Percentiles rank a stretch among this genome's conserved stretches.
phyloP scores from a whole-genome alignment of 2,329 filamentous ascomycete genomes.

The Hypoxylon sp. region DNA sequence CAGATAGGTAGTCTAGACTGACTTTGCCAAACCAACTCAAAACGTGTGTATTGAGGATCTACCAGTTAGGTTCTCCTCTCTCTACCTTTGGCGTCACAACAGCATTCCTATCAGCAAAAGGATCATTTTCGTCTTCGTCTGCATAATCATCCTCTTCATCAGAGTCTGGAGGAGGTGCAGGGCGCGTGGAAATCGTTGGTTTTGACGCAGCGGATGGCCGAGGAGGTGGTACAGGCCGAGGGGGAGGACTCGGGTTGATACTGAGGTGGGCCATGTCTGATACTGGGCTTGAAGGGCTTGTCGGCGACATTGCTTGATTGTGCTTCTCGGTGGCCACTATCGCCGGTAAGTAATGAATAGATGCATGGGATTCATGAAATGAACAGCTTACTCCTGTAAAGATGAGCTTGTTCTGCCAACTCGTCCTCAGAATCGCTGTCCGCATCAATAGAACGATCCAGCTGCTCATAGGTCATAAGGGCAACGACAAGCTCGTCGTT shows the following conservation, averaged over 20 bases:
- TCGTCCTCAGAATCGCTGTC: constrained; percentile 80
- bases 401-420: constrained; percentile 75
- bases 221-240: constrained; percentile 63
- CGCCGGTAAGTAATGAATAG: constrained; percentile 46
- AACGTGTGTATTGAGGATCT: constrained; percentile 9
- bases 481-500: constrained; percentile 97
- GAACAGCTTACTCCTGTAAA: constrained; percentile 69
- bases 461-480: constrained; percentile 93
- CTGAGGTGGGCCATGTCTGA: constrained; percentile 63
- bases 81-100: constrained; percentile 62
- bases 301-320: constrained; percentile 63
- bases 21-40: not conserved
- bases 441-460: constrained; percentile 87
- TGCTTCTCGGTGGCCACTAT: constrained; percentile 68
- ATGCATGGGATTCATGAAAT: constrained; percentile 2
- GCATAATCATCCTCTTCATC: constrained; percentile 71
- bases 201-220: constrained; percentile 63
- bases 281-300: constrained; percentile 55
- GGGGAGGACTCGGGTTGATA: constrained; percentile 57
- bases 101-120: constrained; percentile 87
- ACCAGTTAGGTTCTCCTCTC: constrained; percentile 57
- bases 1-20: not conserved
- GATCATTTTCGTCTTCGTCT: constrained; percentile 86
- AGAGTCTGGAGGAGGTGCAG: constrained; percentile 61
- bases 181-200: constrained; percentile 66